phyloP scores from a whole-genome alignment of 2,329 filamentous ascomycete genomes.

The Ascochyta viciae-villosae region DNA sequence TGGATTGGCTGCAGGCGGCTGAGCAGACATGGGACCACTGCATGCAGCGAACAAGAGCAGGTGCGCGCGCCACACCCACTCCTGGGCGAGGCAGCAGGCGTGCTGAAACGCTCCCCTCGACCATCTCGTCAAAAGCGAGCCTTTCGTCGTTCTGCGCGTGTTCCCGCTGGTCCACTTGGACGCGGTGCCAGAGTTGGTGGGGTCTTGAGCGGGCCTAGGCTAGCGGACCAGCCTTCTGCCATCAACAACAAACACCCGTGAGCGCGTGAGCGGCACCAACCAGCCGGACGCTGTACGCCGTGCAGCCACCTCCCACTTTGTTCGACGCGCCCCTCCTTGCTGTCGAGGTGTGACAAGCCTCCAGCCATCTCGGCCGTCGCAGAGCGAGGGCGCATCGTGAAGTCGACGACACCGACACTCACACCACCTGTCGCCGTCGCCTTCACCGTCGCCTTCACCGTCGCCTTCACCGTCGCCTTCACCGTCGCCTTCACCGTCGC shows the following conservation, averaged over 20 bases:
- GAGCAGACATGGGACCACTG: constrained; percentile 18
- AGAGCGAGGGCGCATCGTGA: constrained; percentile 12
- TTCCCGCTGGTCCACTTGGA: constrained; percentile 16
- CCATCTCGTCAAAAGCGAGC: constrained; percentile 16
- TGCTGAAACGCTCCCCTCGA: constrained; percentile 37
- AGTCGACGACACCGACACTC: constrained; percentile 9
- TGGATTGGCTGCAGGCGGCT: constrained; percentile 31
- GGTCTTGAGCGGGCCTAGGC: constrained; percentile 7
- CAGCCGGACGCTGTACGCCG: constrained; percentile 26
- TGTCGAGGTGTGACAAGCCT: constrained; percentile 21
- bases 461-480: not conserved
- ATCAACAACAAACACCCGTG: constrained; percentile 4
- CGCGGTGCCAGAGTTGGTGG: constrained; percentile 11
- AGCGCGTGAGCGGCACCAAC: constrained; percentile 17
- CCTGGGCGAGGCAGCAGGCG: constrained; percentile 23
- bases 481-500: constrained; percentile 6
- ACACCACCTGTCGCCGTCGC: not conserved
- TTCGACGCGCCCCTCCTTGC: constrained; percentile 28
- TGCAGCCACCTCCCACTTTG: constrained; percentile 33
- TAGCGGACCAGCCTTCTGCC: constrained; percentile 13
- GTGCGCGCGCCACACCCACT: constrained; percentile 43
- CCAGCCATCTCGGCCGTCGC: constrained; percentile 24
- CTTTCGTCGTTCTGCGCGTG: constrained; percentile 20
- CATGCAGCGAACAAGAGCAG: constrained; percentile 31
- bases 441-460: not conserved